Evolutionary conservation across 768 basidiomycete species (phyloP).

Genomic region (Kwoniella europaea): DNA sequence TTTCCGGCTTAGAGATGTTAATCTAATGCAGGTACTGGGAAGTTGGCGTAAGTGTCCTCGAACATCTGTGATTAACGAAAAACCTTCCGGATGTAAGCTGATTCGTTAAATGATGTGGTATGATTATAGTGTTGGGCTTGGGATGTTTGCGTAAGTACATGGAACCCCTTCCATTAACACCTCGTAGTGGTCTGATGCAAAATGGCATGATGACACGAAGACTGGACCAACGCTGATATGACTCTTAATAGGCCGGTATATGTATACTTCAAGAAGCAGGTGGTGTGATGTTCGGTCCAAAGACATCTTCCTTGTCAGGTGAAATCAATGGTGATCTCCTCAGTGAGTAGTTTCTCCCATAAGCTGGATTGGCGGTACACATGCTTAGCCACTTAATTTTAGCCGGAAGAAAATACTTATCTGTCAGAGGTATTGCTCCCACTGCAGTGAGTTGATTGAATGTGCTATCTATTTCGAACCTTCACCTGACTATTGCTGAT

Average conservation of each 20-base stretch:
- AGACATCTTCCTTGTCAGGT: conserved; percentile 38
- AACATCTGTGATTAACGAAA: conserved; percentile 64
- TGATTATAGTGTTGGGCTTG: conserved; percentile 68
- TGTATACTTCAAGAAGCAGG: conserved; percentile 92
- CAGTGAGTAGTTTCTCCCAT: conserved; percentile 25
- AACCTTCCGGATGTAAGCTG: conserved; percentile 43
- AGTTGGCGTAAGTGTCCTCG: conserved; percentile 14
- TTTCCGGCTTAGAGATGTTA: conserved; percentile 8
- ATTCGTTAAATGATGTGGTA: neutral
- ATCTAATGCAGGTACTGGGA: conserved; percentile 42
- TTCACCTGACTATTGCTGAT: neutral
- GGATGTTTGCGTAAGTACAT: conserved; percentile 74
- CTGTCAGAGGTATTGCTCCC: conserved; percentile 56
- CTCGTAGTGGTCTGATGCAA: neutral
- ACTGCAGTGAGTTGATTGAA: conserved; percentile 33
- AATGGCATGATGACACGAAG: neutral
- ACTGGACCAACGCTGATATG: neutral
- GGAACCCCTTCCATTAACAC: neutral
- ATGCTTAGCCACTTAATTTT: neutral
- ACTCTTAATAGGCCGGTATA: conserved; percentile 69
- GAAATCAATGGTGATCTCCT: conserved; percentile 58
- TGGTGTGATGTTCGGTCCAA: conserved; percentile 74
- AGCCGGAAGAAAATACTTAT: conserved; percentile 54
- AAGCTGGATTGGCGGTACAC: conserved; percentile 31
- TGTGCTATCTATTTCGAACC: neutral